These are phyloP conservation scores for Didymella arachidicola DNA, from an alignment of 2,329 filamentous ascomycete genomes.

Conservation along the genomic window DNA sequence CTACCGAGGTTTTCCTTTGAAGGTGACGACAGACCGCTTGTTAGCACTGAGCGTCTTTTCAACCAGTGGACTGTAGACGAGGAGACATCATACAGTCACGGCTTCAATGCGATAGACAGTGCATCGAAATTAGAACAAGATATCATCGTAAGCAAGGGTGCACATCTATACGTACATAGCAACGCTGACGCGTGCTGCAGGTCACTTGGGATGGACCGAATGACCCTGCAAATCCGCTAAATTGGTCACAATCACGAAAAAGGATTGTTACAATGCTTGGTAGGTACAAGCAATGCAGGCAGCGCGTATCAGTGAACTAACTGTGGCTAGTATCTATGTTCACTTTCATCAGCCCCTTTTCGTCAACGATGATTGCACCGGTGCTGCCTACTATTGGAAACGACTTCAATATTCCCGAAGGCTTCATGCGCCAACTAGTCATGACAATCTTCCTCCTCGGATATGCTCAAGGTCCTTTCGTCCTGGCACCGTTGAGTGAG, in stretches of 20 bases:
- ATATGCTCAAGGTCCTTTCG: slow-evolving; percentile 49
- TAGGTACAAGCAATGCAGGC: background rate
- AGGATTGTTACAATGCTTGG: slow-evolving; percentile 56
- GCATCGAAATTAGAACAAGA: slow-evolving; percentile 21
- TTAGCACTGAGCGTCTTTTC: slow-evolving; percentile 34
- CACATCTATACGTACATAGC: background rate
- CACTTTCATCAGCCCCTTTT: slow-evolving; percentile 51
- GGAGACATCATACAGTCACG: slow-evolving; percentile 22
- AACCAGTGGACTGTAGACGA: slow-evolving; percentile 25
- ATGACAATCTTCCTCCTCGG: slow-evolving; percentile 51
- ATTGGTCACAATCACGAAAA: slow-evolving; percentile 55
- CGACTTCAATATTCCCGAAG: slow-evolving; percentile 44
- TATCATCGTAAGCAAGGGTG: slow-evolving; percentile 27
- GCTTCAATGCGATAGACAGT: slow-evolving; percentile 15
- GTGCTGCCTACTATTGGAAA: slow-evolving; percentile 39
- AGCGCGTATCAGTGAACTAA: background rate
- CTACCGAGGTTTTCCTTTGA: slow-evolving; percentile 35
- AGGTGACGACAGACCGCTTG: slow-evolving; percentile 23
- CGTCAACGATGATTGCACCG: slow-evolving; percentile 51
- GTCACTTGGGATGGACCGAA: slow-evolving; percentile 57
- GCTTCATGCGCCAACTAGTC: slow-evolving; percentile 41
- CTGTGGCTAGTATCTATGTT: slow-evolving; percentile 39
- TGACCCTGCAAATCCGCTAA: slow-evolving; percentile 57
- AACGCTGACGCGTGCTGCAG: slow-evolving; percentile 26
- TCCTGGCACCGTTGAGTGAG: slow-evolving; percentile 48